Evolutionary conservation across 441 rosid species (phyloP), one percentile per base, ranked within the genome.

Genomic region (Erysimum cheiri): DNA sequence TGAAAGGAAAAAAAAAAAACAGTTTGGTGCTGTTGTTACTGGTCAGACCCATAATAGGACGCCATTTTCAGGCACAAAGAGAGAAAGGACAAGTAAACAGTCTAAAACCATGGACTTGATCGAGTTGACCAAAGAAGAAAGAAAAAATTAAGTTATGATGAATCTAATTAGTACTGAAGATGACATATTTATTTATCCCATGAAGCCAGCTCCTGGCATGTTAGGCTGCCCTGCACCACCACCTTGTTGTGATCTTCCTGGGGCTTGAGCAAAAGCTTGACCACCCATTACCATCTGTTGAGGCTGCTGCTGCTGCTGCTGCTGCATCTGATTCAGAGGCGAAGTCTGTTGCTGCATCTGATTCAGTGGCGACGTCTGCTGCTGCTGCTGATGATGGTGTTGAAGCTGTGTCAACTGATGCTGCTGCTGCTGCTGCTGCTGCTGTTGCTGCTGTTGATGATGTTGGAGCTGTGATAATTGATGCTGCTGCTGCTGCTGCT

Each of bases 211-310:
- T 54, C 94, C 94, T 17, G 96, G 82, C 80, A 91, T 82, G 77
- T 80, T 86, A 39, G 88, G 58, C 22, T 86, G 85, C 14, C 85
- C 97, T 60, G 56, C 71, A 33, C 63, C 65, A 53, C 66, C 74
- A 56, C 74, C 36, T 75, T 41, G 57, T 69, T 93, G 98, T 8
- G 94, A 78, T 67, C 92, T 67, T 74, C 87, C 90, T 12, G 94
- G 83, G 72, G 85, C 93, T 87, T 88, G 98, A 56, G 75, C 86
- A 75, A 89, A 91, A 57, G 83, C 77, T 80, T 85, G 90, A 75
- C 87, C 87, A 64, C 62, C 74, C 87, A 92, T 86, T 72, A 86
- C 92, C 87, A 91, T 83, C 82, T 85, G 92, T 55, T 92, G 98
- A 54, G 81, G 88, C 77, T 72, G 87, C 33, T 71, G 82, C 26